Percentiles rank a stretch among this genome's conserved stretches.
Evolutionary conservation across 192 early-diverging fungal species (phyloP).

Genomic region (Coemansia sp.): DNA sequence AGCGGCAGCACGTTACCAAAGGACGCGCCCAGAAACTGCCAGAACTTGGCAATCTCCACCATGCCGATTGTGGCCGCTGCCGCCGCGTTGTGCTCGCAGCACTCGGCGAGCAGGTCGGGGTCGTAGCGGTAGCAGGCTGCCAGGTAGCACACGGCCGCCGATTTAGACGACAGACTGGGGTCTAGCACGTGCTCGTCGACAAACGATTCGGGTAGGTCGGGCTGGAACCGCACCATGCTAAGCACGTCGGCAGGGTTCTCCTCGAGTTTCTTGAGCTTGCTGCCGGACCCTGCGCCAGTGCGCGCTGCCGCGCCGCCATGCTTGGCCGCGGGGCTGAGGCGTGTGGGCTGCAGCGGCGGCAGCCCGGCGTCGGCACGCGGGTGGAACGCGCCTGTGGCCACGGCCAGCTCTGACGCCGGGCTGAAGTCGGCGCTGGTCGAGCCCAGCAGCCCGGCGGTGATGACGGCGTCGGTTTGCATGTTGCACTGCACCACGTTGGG

Average conservation of each 20-base stretch:
- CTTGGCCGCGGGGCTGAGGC: neutral
- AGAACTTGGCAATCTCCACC: constrained; percentile 37
- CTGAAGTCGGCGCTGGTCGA: constrained; percentile 36
- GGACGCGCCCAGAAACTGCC: constrained; percentile 37
- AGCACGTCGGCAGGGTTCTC: neutral
- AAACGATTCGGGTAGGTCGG: constrained; percentile 37
- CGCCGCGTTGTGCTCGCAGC: constrained; percentile 33
- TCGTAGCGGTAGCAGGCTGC: constrained; percentile 52
- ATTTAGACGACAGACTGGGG: constrained; percentile 11
- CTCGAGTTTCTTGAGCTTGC: neutral
- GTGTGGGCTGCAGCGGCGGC: neutral
- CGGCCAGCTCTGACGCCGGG: constrained; percentile 20
- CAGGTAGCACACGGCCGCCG: constrained; percentile 25
- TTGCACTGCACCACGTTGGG: constrained; percentile 42
- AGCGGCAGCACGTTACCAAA: constrained; percentile 46
- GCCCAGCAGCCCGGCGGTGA: constrained; percentile 32
- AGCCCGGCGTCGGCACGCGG: neutral
- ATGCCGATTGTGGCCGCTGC: constrained; percentile 18
- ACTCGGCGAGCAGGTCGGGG: constrained; percentile 25
- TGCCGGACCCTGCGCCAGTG: constrained; percentile 1
- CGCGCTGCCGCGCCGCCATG: neutral
- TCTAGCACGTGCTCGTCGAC: constrained; percentile 46
- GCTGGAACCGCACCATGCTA: constrained; percentile 22
- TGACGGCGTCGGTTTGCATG: constrained; percentile 35
- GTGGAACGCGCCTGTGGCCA: constrained; percentile 27